These are phyloP conservation scores for Colletotrichum tabaci DNA, from an alignment of 2,329 filamentous ascomycete genomes.

Conservation along the genomic window DNA sequence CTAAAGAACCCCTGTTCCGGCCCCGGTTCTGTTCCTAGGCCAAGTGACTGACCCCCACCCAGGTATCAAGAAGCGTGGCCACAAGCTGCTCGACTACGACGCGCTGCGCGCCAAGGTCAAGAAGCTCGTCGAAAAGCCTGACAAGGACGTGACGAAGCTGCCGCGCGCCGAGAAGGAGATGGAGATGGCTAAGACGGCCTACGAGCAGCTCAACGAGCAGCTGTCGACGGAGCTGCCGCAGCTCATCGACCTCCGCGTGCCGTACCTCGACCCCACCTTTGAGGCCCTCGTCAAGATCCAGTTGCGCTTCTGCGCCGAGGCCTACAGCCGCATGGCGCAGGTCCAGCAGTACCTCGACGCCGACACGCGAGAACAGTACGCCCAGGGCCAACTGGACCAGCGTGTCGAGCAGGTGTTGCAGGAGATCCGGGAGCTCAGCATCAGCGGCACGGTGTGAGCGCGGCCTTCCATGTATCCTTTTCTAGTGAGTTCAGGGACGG, in stretches of 20 bases:
- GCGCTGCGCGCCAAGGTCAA: slow-evolving; percentile 96
- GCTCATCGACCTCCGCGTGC: slow-evolving; percentile 95
- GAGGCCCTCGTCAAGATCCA: slow-evolving; percentile 99
- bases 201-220: slow-evolving; percentile 98
- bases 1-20: neutral
- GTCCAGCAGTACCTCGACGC: slow-evolving; percentile 98
- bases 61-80: slow-evolving; percentile 97
- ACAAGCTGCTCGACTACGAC: slow-evolving; percentile 99
- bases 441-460: slow-evolving; percentile 77
- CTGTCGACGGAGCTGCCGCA: slow-evolving; percentile 93
- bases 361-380: slow-evolving; percentile 96
- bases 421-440: slow-evolving; percentile 97
- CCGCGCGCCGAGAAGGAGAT: slow-evolving; percentile 96
- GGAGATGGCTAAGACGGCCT: slow-evolving; percentile 92
- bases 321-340: slow-evolving; percentile 97
- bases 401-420: slow-evolving; percentile 96
- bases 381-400: slow-evolving; percentile 90
- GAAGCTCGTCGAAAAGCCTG: slow-evolving; percentile 96
- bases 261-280: slow-evolving; percentile 96
- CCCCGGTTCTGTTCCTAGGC: neutral
- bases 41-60: neutral
- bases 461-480: neutral
- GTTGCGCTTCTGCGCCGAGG: slow-evolving; percentile 96
- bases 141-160: slow-evolving; percentile 97
- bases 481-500: neutral